Conservation (phyloP, 1,284 basidiomycete genomes). For the Porodaedalea pini region DNA sequence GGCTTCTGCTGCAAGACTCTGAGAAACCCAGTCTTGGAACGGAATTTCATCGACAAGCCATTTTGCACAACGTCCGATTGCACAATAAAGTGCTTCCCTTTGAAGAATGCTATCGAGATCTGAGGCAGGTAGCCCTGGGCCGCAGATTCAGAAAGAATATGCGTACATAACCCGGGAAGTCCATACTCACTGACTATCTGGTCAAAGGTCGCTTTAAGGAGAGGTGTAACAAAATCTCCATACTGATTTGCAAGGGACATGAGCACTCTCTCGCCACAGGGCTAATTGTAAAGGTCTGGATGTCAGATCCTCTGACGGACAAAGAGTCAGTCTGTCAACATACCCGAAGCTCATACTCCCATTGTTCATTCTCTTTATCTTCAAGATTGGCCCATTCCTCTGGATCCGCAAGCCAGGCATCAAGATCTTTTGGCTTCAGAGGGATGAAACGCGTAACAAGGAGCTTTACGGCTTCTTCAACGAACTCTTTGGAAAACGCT, state of each 20-base stretch:
- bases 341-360: conserved; percentile 86
- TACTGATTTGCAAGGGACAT: conserved; percentile 78
- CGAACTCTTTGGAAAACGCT: conserved; percentile 75
- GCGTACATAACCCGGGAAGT: conserved; percentile 4
- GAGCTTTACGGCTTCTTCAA: conserved; percentile 73
- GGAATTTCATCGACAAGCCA: conserved; percentile 63
- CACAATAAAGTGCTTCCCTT: conserved; percentile 87
- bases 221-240: conserved; percentile 66
- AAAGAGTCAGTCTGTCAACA: conserved; percentile 27
- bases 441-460: conserved; percentile 82
- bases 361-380: conserved; percentile 81
- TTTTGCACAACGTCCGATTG: conserved; percentile 75
- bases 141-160: conserved; percentile 3
- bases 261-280: conserved; percentile 84
- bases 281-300: conserved; percentile 40
- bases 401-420: conserved; percentile 77
- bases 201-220: conserved; percentile 59
- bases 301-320: background rate
- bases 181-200: conserved; percentile 47
- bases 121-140: conserved; percentile 46
- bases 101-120: conserved; percentile 67
- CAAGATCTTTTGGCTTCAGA: conserved; percentile 72
- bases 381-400: conserved; percentile 89
- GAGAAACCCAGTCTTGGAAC: conserved; percentile 64
- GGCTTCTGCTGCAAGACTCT: conserved; percentile 55